Percentiles rank a stretch among this genome's conserved stretches.
These are phyloP conservation scores for Kazachstania kunashirensis DNA, from an alignment of 805 yeast species.

Conservation along the genomic window DNA sequence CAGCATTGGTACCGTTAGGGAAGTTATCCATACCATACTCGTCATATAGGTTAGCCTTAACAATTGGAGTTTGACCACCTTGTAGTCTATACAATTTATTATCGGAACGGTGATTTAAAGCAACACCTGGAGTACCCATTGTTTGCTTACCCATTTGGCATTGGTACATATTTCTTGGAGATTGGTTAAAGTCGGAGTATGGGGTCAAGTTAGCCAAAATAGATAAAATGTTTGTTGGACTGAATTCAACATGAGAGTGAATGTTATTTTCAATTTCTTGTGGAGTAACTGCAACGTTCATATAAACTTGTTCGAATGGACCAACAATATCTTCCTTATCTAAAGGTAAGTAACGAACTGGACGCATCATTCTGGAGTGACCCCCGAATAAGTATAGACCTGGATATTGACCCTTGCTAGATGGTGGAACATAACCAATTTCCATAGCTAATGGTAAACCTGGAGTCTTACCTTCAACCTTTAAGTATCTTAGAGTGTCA, in stretches of 20 bases:
- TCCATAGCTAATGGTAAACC: slow-evolving; percentile 82
- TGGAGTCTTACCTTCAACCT: slow-evolving; percentile 61
- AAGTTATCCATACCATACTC: slow-evolving; percentile 96
- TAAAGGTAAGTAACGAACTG: slow-evolving; percentile 82
- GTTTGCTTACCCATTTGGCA: slow-evolving; percentile 99
- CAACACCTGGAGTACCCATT: slow-evolving; percentile 99
- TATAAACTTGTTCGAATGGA: slow-evolving; percentile 95
- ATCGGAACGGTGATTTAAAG: slow-evolving; percentile 82
- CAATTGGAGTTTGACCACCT: slow-evolving; percentile 95
- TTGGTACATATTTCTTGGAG: slow-evolving; percentile 99
- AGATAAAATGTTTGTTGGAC: slow-evolving; percentile 90
- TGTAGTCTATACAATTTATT: slow-evolving; percentile 89
- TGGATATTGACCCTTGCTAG: slow-evolving; percentile 92
- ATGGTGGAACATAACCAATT: slow-evolving; percentile 94
- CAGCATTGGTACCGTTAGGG: slow-evolving; percentile 98
- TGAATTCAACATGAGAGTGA: slow-evolving; percentile 88
- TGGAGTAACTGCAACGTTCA: slow-evolving; percentile 92
- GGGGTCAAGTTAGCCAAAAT: slow-evolving; percentile 96
- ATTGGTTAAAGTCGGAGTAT: slow-evolving; percentile 95
- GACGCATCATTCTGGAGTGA: slow-evolving; percentile 90
- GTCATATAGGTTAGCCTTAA: slow-evolving; percentile 84
- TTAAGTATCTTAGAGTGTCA: slow-evolving; percentile 85
- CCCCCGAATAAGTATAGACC: slow-evolving; percentile 90
- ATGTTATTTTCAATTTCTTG: slow-evolving; percentile 72
- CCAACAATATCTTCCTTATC: slow-evolving; percentile 82